Evolutionary conservation across 2,329 filamentous ascomycete species (phyloP).

Genomic region (Orbilia javanica): DNA sequence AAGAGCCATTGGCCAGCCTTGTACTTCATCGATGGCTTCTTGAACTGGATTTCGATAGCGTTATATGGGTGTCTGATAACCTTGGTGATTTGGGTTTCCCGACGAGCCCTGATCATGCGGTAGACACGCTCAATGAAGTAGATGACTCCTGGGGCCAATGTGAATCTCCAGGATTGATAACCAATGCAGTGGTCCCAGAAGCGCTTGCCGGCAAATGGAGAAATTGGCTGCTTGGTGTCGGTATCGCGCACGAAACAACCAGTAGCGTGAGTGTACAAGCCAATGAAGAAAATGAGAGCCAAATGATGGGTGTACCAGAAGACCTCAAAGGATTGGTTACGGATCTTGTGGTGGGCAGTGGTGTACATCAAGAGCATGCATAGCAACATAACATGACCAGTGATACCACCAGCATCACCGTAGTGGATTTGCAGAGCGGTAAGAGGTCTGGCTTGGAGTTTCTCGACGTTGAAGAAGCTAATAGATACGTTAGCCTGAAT

Average conservation of each 20-base stretch:
- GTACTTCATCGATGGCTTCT: conserved; percentile 96
- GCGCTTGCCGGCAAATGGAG: conserved; percentile 82
- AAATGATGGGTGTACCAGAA: conserved; percentile 99
- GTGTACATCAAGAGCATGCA: conserved; percentile 99
- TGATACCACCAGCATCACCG: conserved; percentile 86
- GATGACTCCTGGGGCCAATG: conserved; percentile 84
- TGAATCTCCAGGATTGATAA: conserved; percentile 97
- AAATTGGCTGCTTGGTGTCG: conserved; percentile 73
- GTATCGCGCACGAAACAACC: conserved; percentile 93
- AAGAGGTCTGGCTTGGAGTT: conserved; percentile 81
- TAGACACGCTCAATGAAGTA: conserved; percentile 91
- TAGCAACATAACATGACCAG: conserved; percentile 96
- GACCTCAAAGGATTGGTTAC: conserved; percentile 96
- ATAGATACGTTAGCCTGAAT: neutral
- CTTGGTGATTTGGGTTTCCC: conserved; percentile 88
- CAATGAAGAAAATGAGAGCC: conserved; percentile 95
- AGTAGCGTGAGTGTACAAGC: conserved; percentile 93
- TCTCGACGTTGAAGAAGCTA: conserved; percentile 95
- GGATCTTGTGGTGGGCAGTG: conserved; percentile 90
- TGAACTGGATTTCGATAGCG: conserved; percentile 96
- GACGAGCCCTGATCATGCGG: conserved; percentile 86
- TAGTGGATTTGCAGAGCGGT: conserved; percentile 93
- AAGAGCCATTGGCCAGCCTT: conserved; percentile 99
- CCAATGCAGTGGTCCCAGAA: conserved; percentile 96
- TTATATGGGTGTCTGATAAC: conserved; percentile 97